Evolutionary conservation across 176 grass and related monocot species (phyloP).

Genomic region (Avena eriantha): DNA sequence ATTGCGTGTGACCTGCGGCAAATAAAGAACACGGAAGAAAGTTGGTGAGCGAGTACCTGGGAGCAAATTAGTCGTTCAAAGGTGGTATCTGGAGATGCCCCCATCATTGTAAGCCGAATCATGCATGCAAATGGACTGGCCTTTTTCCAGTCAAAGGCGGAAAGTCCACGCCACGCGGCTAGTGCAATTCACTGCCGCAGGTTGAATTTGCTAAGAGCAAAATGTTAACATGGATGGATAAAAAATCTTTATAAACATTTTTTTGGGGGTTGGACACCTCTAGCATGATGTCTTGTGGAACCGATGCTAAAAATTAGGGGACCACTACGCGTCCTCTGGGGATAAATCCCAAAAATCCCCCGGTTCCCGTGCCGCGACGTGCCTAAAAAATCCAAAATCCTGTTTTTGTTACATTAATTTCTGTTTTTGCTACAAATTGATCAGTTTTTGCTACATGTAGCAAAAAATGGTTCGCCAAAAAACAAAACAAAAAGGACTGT

Average conservation of each 20-base stretch:
- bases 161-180: constrained; percentile 37
- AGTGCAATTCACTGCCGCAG: not conserved
- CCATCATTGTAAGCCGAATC: not conserved
- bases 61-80: not conserved
- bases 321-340: too few relatives aligned
- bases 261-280: not conserved
- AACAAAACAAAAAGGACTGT: too few relatives aligned
- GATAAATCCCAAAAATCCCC: too few relatives aligned
- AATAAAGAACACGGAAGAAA: constrained; percentile 26
- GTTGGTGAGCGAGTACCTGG: not conserved
- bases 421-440: too few relatives aligned
- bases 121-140: constrained; percentile 4
- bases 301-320: too few relatives aligned
- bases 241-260: not conserved
- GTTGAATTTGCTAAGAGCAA: not conserved
- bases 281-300: too few relatives aligned
- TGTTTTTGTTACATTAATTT: too few relatives aligned
- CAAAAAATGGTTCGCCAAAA: too few relatives aligned
- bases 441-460: too few relatives aligned
- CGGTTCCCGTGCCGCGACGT: too few relatives aligned
- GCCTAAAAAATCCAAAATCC: too few relatives aligned
- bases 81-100: not conserved
- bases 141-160: not conserved
- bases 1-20: constrained; percentile 1
- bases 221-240: not conserved